These are phyloP conservation scores for Candida oleophila DNA, from an alignment of 805 yeast genomes.

Conservation along the genomic window DNA sequence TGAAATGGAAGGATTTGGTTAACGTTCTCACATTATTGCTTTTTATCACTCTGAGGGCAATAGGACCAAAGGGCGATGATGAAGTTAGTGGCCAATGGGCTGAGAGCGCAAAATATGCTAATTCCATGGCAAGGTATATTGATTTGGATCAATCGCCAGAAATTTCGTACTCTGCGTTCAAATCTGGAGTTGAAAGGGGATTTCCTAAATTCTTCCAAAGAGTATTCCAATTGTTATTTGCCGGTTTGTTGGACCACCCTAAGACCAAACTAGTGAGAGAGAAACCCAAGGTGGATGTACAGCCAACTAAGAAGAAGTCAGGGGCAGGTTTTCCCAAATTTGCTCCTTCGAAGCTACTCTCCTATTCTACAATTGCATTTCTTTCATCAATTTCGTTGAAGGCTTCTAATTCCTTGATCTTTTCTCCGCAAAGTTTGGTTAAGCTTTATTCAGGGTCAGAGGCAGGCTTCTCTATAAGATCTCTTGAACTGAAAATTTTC, in stretches of 20 bases:
- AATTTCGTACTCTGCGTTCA: slow-evolving; percentile 15
- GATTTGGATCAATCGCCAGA: slow-evolving; percentile 19
- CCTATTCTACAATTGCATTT: slow-evolving; percentile 19
- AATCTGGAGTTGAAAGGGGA: slow-evolving; percentile 12
- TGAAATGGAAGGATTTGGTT: neutral
- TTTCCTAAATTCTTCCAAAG: slow-evolving; percentile 21
- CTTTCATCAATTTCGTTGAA: slow-evolving; percentile 31
- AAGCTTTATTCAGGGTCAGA: slow-evolving; percentile 72
- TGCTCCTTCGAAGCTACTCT: slow-evolving; percentile 23
- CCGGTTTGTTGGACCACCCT: slow-evolving; percentile 27
- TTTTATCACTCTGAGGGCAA: neutral
- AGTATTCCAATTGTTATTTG: slow-evolving; percentile 32
- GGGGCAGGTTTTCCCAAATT: slow-evolving; percentile 15
- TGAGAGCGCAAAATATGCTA: slow-evolving; percentile 43
- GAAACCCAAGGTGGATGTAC: slow-evolving; percentile 44
- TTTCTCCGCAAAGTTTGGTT: slow-evolving; percentile 46
- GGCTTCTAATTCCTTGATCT: slow-evolving; percentile 24
- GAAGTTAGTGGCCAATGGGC: slow-evolving; percentile 26
- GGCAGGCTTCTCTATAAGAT: slow-evolving; percentile 83
- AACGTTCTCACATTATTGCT: slow-evolving; percentile 46
- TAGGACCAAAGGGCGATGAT: neutral
- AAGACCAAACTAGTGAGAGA: neutral
- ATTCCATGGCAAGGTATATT: slow-evolving; percentile 49
- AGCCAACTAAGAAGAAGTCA: slow-evolving; percentile 38
- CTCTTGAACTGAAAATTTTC: slow-evolving; percentile 78